Evolutionary conservation across 2,329 filamentous ascomycete species (phyloP), one percentile per base, ranked within the genome.

Genomic region (Sclerotinia nivalis): DNA sequence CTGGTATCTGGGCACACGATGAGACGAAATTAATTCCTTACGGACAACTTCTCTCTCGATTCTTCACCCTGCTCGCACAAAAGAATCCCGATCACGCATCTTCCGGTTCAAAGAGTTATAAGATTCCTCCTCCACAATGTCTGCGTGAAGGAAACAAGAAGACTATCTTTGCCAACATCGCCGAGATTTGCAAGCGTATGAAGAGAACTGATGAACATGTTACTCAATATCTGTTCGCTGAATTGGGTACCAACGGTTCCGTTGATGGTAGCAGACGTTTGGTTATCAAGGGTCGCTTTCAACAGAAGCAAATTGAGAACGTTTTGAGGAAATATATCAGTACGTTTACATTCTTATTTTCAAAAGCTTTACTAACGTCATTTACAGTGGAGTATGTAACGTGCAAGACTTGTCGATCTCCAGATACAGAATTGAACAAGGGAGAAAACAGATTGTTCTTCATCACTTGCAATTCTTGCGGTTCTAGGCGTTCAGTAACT

Each of bases 141-240:
- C 89, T 98, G 80, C 94, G 96, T 84, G 96, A 99, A 93, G 96
- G 96, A 81, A 99, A 99, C 89, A 96, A 97, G 89, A 97, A 97
- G 90, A 99, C 96, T 73, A 97, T 99, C 79, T 99, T 99, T 79
- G 96, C 95, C 85, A 99, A 99, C 85, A 96, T 99, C 79, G 89
- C 93, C 80, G 96, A 99, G 81, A 98, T 99, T 79, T 97, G 93
- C 88, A 97, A 97, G 88, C 90, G 95, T 78, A 98, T 99, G 94
- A 99, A 99, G 90, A 89, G 96, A 81, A 94, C 92, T 73, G 95
- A 98, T 80, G 96, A 99, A 83, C 96, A 97, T 84, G 92, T 99
- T 75, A 98, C 93, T 67, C 91, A 95, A 77, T 98, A 97, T 85
- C 84, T 99, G 81, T 97, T 99, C 83, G 94, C 96, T 75, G 96